Evolutionary conservation across 495 filamentous ascomycete species (phyloP).

Genomic region (Copromyces sp.): DNA sequence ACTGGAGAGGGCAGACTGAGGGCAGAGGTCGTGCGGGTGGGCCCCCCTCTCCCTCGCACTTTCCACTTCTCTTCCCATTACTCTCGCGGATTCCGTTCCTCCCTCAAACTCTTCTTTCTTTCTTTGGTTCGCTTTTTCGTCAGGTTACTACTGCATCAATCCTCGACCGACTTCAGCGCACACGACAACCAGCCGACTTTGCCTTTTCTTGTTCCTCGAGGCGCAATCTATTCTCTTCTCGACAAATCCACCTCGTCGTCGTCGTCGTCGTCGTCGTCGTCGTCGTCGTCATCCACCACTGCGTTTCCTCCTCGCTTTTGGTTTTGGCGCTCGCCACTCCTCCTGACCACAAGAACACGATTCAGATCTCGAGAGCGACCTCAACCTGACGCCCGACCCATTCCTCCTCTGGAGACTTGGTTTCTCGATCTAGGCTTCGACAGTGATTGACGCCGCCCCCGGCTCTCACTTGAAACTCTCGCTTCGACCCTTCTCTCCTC

Average conservation of each 20-base stretch:
- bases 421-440: neutral
- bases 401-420: neutral
- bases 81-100: constrained; percentile 13
- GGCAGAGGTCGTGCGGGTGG: neutral
- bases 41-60: constrained; percentile 1
- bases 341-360: constrained; percentile 1
- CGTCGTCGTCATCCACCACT: constrained; percentile 12
- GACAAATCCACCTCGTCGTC: neutral
- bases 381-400: neutral
- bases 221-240: constrained; percentile 12
- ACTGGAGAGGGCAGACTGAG: neutral
- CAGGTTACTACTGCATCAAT: neutral
- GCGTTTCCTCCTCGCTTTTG: constrained; percentile 13
- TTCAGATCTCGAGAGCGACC: neutral
- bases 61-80: constrained; percentile 3
- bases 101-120: constrained; percentile 27
- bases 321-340: constrained; percentile 14
- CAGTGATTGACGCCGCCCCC: neutral
- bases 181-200: constrained; percentile 11
- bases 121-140: constrained; percentile 17
- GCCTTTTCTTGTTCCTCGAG: constrained; percentile 24
- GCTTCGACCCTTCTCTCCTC: neutral
- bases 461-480: neutral
- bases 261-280: constrained; percentile 1
- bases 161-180: constrained; percentile 13